A percentile compares a stretch with the other conserved stretches of the same genome.
Evolutionary conservation across 495 filamentous ascomycete genomes (phyloP).

Genomic region (Aspergillus taichungensis): DNA sequence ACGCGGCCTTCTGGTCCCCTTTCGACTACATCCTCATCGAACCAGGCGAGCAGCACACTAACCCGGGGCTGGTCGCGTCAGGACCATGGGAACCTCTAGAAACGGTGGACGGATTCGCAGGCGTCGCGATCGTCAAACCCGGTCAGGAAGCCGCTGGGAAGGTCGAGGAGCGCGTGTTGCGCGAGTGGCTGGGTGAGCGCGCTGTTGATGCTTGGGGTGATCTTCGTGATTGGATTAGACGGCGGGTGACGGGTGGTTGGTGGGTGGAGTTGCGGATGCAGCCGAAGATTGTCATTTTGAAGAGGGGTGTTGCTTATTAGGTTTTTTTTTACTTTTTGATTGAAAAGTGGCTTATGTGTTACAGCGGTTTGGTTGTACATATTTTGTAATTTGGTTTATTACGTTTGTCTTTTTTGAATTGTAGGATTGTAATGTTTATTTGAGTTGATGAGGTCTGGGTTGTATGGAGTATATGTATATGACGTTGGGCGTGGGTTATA

Average conservation of each 20-base stretch:
- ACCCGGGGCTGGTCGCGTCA: constrained; percentile 8
- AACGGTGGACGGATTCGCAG: constrained; percentile 60
- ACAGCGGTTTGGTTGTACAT: too few species aligned
- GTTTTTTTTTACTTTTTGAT: too few species aligned
- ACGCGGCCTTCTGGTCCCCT: constrained; percentile 63
- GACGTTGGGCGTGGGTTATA: too few species aligned
- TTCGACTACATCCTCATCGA: constrained; percentile 81
- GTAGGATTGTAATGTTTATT: too few species aligned
- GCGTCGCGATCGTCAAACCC: constrained; percentile 56
- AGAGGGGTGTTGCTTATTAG: too few species aligned
- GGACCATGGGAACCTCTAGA: constrained; percentile 66
- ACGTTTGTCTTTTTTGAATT: too few species aligned
- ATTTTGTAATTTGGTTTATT: too few species aligned
- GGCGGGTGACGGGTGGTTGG: constrained; percentile 25
- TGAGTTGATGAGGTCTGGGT: too few species aligned
- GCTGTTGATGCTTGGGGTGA: constrained; percentile 16
- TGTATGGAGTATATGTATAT: too few species aligned
- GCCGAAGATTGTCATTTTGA: constrained; percentile 30
- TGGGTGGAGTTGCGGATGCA: constrained; percentile 36
- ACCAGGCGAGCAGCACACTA: constrained; percentile 37
- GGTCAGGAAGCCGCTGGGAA: constrained; percentile 27
- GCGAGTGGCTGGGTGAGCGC: constrained; percentile 10
- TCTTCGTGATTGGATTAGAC: constrained; percentile 14
- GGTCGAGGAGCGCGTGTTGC: constrained; percentile 23
- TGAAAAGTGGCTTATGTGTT: too few species aligned